Evolutionary conservation across 352 stramenopile genomes (phyloP).

Genomic region (Globisporangium solare): DNA sequence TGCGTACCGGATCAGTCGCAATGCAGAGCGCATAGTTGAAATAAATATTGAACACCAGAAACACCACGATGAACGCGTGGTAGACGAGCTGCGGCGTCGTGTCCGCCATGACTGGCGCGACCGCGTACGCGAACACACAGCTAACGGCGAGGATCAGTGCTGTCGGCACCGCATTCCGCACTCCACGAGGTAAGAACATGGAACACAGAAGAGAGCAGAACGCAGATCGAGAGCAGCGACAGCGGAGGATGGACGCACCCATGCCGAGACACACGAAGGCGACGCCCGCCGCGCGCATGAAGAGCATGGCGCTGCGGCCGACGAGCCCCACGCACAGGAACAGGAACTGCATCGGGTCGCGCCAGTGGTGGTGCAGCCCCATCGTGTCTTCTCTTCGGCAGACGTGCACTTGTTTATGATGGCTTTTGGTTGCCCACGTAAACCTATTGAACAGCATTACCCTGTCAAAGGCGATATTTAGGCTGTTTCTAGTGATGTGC

Average conservation of each 20-base stretch:
- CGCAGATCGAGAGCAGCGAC: not conserved
- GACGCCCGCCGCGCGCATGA: slow-evolving; percentile 40
- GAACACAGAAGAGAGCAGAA: not conserved
- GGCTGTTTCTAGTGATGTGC: too few relatives aligned
- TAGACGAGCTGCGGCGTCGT: slow-evolving; percentile 26
- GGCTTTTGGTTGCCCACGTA: not conserved
- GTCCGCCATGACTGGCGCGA: slow-evolving; percentile 46
- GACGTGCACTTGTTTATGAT: too few relatives aligned
- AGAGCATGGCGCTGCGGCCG: slow-evolving; percentile 30
- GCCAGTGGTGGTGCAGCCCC: slow-evolving; percentile 31
- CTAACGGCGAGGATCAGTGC: slow-evolving; percentile 39
- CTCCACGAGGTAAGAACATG: not conserved
- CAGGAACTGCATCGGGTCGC: slow-evolving; percentile 43
- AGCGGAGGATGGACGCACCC: slow-evolving; percentile 16
- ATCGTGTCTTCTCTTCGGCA: not conserved
- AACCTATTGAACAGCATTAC: slow-evolving; percentile 2
- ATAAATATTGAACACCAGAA: slow-evolving; percentile 60
- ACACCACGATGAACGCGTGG: slow-evolving; percentile 26
- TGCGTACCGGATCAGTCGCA: slow-evolving; percentile 43
- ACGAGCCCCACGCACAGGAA: slow-evolving; percentile 32
- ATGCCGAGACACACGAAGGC: slow-evolving; percentile 42
- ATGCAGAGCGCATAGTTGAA: slow-evolving; percentile 75
- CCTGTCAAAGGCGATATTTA: too few relatives aligned
- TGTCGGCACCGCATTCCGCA: slow-evolving; percentile 4
- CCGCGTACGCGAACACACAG: slow-evolving; percentile 40